A percentile compares a stretch with the other conserved stretches of the same genome.
These are phyloP conservation scores for Aspergillus calidoustus DNA, from an alignment of 2,329 filamentous ascomycete genomes.

Conservation along the genomic window DNA sequence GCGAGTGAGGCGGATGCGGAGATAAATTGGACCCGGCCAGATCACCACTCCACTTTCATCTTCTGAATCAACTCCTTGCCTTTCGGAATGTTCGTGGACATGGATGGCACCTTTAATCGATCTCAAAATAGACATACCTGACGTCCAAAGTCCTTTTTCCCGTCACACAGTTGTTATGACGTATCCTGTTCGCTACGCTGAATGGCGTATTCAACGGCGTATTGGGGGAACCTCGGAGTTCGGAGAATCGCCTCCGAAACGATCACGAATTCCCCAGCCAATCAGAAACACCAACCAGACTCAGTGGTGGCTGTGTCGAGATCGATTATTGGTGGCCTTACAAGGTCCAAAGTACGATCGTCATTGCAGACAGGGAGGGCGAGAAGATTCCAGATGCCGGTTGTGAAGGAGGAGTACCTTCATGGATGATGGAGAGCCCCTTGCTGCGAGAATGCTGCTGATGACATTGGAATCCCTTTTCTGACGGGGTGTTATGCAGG, in stretches of 20 bases:
- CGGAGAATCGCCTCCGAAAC: background rate
- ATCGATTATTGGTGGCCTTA: slow-evolving; percentile 2
- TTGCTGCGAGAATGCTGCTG: background rate
- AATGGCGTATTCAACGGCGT: background rate
- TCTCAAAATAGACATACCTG: background rate
- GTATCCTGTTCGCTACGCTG: background rate
- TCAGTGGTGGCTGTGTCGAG: background rate
- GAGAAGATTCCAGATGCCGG: slow-evolving; percentile 6
- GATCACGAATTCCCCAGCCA: background rate
- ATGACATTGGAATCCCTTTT: background rate
- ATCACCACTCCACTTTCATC: background rate
- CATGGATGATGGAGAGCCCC: background rate
- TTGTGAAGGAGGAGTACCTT: background rate
- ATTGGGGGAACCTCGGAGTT: background rate
- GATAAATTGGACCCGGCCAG: background rate
- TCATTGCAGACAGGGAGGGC: background rate
- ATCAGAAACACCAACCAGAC: background rate
- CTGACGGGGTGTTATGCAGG: background rate
- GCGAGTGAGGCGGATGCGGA: background rate
- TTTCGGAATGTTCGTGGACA: background rate
- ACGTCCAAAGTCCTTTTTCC: background rate
- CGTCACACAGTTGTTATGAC: background rate
- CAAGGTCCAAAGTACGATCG: background rate
- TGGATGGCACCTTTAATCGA: background rate
- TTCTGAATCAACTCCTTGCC: background rate